These are phyloP conservation scores for Venturia asperata DNA, from an alignment of 2,329 filamentous ascomycete species.

Conservation along the genomic window DNA sequence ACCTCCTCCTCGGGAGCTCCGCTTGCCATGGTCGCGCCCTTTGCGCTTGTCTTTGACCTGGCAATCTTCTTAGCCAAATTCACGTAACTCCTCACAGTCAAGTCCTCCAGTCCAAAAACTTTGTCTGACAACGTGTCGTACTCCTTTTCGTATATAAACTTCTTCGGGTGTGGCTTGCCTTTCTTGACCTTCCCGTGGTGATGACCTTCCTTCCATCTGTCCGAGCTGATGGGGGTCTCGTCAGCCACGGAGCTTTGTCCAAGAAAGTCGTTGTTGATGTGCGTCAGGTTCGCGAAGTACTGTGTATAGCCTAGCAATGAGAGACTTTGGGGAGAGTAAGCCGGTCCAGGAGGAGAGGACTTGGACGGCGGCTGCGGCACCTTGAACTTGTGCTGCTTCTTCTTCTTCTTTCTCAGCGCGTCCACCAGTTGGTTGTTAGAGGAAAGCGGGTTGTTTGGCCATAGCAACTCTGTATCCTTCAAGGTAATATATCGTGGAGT, in stretches of 20 bases:
- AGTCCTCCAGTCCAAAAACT: constrained; percentile 66
- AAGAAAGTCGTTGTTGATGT: constrained; percentile 66
- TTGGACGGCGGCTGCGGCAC: constrained; percentile 65
- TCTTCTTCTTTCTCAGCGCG: constrained; percentile 44
- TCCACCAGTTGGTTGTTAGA: constrained; percentile 41
- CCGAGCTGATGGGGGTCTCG: constrained; percentile 25
- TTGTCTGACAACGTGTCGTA: constrained; percentile 77
- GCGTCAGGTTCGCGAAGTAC: constrained; percentile 89
- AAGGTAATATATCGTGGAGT: not conserved
- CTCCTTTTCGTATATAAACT: constrained; percentile 72
- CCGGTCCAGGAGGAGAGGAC: constrained; percentile 70
- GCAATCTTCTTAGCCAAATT: constrained; percentile 75
- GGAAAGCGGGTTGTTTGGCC: constrained; percentile 23
- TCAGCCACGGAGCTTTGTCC: constrained; percentile 21
- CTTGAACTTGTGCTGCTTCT: constrained; percentile 47
- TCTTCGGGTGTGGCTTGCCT: constrained; percentile 48
- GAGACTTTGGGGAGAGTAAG: constrained; percentile 78
- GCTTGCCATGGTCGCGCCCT: not conserved
- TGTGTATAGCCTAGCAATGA: constrained; percentile 77
- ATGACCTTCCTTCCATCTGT: constrained; percentile 58
- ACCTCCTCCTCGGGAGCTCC: constrained; percentile 13
- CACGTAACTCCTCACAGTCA: constrained; percentile 77
- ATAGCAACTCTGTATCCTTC: constrained; percentile 19
- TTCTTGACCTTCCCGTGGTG: constrained; percentile 45
- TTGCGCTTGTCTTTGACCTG: constrained; percentile 22